Base-by-base conservation (phyloP, 345 rosid genomes). In the Syzygium grande region DNA sequence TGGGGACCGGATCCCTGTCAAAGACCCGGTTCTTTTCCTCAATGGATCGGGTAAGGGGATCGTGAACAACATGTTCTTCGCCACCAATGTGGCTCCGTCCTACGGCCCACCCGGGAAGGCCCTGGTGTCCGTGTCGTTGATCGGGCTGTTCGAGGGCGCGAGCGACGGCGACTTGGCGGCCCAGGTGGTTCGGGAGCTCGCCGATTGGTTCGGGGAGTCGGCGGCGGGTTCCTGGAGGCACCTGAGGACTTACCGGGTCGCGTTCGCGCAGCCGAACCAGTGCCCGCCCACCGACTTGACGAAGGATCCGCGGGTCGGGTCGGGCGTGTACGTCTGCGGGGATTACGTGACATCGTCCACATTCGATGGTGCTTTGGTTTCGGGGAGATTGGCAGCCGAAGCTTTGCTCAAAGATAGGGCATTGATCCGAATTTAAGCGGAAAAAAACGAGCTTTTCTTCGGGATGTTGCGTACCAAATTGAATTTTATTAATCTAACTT, bases 291-390 rank as follows among this genome's bases (percentile, higher is more conserved):
- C 96, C 23, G 92, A 95, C 87, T 88, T 94, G 92, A 91, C 88
- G 87, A 96, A 95, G 88, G 89, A 86, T 59, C 94, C 97, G 1
- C 86, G 89, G 73, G 79, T 92, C 6, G 89, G 90, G 38, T 84
- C 91, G 38, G 94, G 95, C 49, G 87, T 97, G 30, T 97, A 94
- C 53, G 78, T 92, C 86, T 93, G 98, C 54, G 99, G 99, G 49
- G 99, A 97, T 91, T 91, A 95, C 68, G 80, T 95, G 92, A 95
- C 96, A 29, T 93, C 95, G 51, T 97, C 99, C 54, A 95, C 99
- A 8, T 97, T 97, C 55, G 99, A 96, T 27, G 99, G 98, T 2
- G 99, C 99, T 88, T 78, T 97, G 90, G 97, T 95, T 86, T 97
- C 99, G 0, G 99, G 99, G 34, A 91, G 98, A 88, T 89, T 85